Evolutionary conservation across 257 asterid species (phyloP).

Genomic region (Coffea eugenioides): DNA sequence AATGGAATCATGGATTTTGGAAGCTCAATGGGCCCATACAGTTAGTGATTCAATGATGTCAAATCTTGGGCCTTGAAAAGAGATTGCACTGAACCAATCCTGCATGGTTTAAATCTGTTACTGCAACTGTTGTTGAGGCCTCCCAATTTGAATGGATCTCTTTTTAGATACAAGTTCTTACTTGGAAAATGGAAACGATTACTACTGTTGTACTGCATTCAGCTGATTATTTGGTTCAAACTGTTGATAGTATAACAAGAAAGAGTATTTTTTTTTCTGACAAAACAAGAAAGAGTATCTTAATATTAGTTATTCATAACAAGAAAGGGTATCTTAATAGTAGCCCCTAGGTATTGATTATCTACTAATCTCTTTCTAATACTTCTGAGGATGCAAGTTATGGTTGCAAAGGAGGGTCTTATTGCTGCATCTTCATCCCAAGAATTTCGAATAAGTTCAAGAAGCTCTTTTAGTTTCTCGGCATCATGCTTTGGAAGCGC

Average conservation of each 20-base stretch:
- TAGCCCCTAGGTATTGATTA: not conserved
- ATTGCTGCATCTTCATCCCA: conserved; percentile 60
- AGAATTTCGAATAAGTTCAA: conserved; percentile 40
- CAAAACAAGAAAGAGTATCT: no score
- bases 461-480: conserved; percentile 33
- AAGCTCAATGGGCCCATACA: no score
- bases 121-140: not conserved
- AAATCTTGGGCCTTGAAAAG: no score
- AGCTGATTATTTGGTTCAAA: not conserved
- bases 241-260: not conserved
- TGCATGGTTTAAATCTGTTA: no score
- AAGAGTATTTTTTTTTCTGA: not conserved
- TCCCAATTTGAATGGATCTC: not conserved
- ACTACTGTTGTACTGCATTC: not conserved
- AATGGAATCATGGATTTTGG: no score
- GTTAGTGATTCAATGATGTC: no score
- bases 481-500: conserved; percentile 35
- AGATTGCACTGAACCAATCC: no score
- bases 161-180: not conserved
- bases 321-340: no score
- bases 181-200: not conserved
- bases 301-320: no score
- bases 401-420: conserved; percentile 55
- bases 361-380: conserved; percentile 28
- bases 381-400: conserved; percentile 43